Conservation (phyloP, 2,329 filamentous ascomycete species). For the Elsinoe batatas region DNA sequence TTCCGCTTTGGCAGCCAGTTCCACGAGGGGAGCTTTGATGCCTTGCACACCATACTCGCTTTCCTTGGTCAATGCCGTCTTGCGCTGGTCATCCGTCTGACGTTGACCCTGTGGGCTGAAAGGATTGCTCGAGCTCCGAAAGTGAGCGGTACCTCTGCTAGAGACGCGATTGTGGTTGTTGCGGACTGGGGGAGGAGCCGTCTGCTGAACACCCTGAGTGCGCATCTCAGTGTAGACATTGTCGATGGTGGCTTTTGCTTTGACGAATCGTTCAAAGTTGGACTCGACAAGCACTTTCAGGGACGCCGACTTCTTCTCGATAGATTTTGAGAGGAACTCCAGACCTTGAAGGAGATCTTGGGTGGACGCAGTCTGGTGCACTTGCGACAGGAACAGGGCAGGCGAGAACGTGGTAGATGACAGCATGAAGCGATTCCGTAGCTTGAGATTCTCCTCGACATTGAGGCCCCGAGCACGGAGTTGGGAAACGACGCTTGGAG, state of each 20-base stretch:
- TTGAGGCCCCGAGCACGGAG: slow-evolving; percentile 67
- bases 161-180: slow-evolving; percentile 55
- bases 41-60: slow-evolving; percentile 82
- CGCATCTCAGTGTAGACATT: slow-evolving; percentile 97
- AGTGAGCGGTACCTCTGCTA: slow-evolving; percentile 49
- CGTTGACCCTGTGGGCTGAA: slow-evolving; percentile 29
- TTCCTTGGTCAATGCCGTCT: slow-evolving; percentile 86
- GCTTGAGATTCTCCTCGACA: slow-evolving; percentile 62
- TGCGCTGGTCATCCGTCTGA: slow-evolving; percentile 51
- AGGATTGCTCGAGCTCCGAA: slow-evolving; percentile 27
- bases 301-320: slow-evolving; percentile 95
- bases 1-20: slow-evolving; percentile 87
- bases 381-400: slow-evolving; percentile 80
- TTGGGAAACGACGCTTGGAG: slow-evolving; percentile 74
- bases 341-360: slow-evolving; percentile 70
- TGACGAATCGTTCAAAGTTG: slow-evolving; percentile 96
- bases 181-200: slow-evolving; percentile 17
- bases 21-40: slow-evolving; percentile 78
- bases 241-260: slow-evolving; percentile 94
- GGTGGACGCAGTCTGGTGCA: slow-evolving; percentile 78
- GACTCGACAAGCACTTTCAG: slow-evolving; percentile 93
- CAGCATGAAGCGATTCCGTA: slow-evolving; percentile 84
- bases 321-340: slow-evolving; percentile 77
- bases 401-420: slow-evolving; percentile 95
- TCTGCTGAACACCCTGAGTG: slow-evolving; percentile 51